phyloP scores from a whole-genome alignment of 208 protist species.

The Wallacemonas sp. region DNA sequence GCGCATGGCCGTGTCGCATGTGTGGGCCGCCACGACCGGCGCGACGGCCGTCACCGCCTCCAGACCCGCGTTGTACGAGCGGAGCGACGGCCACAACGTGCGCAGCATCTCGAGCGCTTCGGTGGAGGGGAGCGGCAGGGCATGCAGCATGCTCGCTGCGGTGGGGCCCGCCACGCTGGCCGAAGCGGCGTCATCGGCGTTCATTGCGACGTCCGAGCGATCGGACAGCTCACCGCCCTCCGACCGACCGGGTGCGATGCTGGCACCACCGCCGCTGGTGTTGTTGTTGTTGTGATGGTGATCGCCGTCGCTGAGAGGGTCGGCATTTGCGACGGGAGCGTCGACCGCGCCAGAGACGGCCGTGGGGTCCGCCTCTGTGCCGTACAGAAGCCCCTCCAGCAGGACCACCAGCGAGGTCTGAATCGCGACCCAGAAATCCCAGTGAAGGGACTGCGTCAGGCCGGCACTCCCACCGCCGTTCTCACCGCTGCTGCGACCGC shows the following conservation, averaged over 20 bases:
- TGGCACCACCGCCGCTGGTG: not conserved
- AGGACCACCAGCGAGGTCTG: slow-evolving; percentile 20
- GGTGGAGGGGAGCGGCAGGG: slow-evolving; percentile 28
- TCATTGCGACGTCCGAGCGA: not conserved
- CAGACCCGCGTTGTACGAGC: slow-evolving; percentile 29
- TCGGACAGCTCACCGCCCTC: not conserved
- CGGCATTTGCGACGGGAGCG: too few relatives aligned
- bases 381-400: slow-evolving; percentile 34
- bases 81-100: slow-evolving; percentile 34
- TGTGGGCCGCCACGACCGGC: slow-evolving; percentile 6
- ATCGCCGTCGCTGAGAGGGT: not conserved
- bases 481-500: too few relatives aligned
- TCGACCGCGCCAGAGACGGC: not conserved
- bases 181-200: not conserved
- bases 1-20: not conserved
- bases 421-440: slow-evolving; percentile 45
- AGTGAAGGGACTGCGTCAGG: slow-evolving; percentile 19
- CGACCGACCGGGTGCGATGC: not conserved
- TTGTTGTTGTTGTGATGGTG: not conserved
- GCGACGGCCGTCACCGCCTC: slow-evolving; percentile 16
- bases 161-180: too few relatives aligned
- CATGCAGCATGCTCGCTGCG: slow-evolving; percentile 17
- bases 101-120: slow-evolving; percentile 32
- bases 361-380: slow-evolving; percentile 13
- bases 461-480: too few relatives aligned